Base-by-base conservation (phyloP, 129 eudicot genomes). In the Arctium minus region DNA sequence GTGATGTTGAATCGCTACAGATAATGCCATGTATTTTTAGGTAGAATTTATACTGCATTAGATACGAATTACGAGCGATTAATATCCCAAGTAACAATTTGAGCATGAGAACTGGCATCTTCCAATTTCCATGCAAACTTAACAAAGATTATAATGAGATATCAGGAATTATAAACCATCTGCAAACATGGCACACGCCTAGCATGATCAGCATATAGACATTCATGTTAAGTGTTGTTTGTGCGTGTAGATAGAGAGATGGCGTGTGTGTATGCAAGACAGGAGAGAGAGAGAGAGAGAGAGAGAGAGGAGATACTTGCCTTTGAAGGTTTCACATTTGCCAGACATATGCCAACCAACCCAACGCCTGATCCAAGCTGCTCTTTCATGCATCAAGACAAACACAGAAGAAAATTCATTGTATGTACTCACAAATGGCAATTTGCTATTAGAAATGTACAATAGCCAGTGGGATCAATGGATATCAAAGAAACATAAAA, bases 361-460 rank as follows among this genome's bases (percentile, higher is more conserved):
- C 98, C 98, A 84, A 89, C 98, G 38, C 98, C 98, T n/a, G 98
- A 92, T 73, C 98, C 98, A 76, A 94, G 92, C 98, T 94, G 92
- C 84, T 86, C 35, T 80, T 12, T 70, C 35, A 75, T 29, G 15
- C 8, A 64, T 60, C 18, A 38, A 87, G 48, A 42, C 64, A 84
- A 60, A 50, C 13, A 81, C 35, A 75, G 7, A 42, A 22, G 53
- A 8, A 67, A 22, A 80, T 73, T 60, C 73, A 46, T 0, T 72
- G 42, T n/a, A 67, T 2, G 42, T 37, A 37, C 74, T 78, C 46
- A 10, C 48, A 48, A 32, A 31, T 40, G 64, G 11, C 79, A 27
- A 46, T 38, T 44, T 70, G 8, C 71, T 33, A 60, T 56, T 13
- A 39, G 17, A 11, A 74, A 75, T 15, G 70, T 69, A 37, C 8